Percentiles rank a stretch among this genome's conserved stretches.
Evolutionary conservation across 2,329 filamentous ascomycete species (phyloP).

Genomic region (Pestalotiopsis sp.): DNA sequence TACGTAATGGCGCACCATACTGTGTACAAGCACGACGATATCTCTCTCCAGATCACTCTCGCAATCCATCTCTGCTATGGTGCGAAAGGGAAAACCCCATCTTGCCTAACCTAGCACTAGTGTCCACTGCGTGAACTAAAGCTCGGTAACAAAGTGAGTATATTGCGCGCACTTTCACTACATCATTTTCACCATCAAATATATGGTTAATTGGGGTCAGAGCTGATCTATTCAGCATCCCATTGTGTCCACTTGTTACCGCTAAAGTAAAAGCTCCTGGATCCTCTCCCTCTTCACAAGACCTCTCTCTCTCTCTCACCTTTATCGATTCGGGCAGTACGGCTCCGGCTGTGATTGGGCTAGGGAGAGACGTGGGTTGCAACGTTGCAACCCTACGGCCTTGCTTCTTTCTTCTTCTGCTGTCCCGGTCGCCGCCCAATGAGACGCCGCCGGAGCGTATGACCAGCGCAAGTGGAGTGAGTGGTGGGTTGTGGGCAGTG

Average conservation of each 20-base stretch:
- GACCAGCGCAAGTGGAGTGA: constrained; percentile 4
- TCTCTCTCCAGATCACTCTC: background rate
- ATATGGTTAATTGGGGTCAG: too few relatives aligned
- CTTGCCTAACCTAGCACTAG: constrained; percentile 8
- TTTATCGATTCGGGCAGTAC: background rate
- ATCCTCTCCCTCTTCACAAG: too few relatives aligned
- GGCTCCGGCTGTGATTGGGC: background rate
- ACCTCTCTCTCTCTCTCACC: background rate
- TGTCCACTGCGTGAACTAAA: background rate
- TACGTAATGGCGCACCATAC: constrained; percentile 1
- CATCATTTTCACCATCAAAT: too few relatives aligned
- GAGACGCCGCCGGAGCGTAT: background rate
- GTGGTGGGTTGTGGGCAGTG: background rate
- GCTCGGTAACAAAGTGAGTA: background rate
- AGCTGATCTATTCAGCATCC: too few relatives aligned
- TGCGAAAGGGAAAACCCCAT: background rate
- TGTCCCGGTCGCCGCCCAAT: constrained; percentile 1
- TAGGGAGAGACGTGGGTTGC: constrained; percentile 1
- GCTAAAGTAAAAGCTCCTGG: too few relatives aligned
- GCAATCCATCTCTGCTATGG: background rate
- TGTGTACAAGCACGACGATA: background rate
- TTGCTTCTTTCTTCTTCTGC: background rate
- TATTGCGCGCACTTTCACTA: background rate
- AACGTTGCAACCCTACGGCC: constrained; percentile 11
- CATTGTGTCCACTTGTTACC: too few relatives aligned